phyloP scores from a whole-genome alignment of 352 stramenopile species.

The Aphanomyces astaci region DNA sequence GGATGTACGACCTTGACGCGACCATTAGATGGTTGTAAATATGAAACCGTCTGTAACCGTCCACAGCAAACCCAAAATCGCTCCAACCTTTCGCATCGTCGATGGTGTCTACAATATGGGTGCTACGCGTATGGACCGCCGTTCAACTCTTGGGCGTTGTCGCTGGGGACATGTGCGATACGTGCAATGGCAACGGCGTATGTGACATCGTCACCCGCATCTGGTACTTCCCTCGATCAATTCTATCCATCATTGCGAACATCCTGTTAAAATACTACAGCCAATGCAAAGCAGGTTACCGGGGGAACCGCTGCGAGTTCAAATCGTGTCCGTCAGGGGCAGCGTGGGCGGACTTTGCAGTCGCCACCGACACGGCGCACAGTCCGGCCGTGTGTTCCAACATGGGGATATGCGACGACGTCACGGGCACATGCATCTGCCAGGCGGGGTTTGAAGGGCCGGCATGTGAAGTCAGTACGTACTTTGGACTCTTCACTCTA shows the following conservation, averaged over 20 bases:
- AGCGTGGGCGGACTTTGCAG: slow-evolving; percentile 57
- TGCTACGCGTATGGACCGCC: no score
- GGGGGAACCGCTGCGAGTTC: neutral
- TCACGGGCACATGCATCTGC: slow-evolving; percentile 44
- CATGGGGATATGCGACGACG: slow-evolving; percentile 44
- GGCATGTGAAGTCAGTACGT: slow-evolving; percentile 52
- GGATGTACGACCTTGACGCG: no score
- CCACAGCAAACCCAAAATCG: no score
- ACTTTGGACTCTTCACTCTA: neutral
- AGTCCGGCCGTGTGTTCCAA: slow-evolving; percentile 59
- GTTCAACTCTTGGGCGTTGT: neutral
- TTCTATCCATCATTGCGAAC: neutral
- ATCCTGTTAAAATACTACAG: no score
- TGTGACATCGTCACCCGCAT: slow-evolving; percentile 28
- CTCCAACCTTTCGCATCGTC: no score
- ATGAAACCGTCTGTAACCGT: no score
- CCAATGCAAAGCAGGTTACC: neutral
- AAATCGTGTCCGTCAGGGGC: slow-evolving; percentile 44
- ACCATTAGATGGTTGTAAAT: no score
- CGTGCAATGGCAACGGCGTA: slow-evolving; percentile 52
- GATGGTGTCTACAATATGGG: no score
- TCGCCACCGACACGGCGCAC: slow-evolving; percentile 47
- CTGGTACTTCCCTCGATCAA: neutral
- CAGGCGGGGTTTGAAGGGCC: slow-evolving; percentile 36
- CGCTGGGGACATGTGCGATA: slow-evolving; percentile 9